Conservation (phyloP, 2,329 filamentous ascomycete genomes). For the Colletotrichum paranaense region DNA sequence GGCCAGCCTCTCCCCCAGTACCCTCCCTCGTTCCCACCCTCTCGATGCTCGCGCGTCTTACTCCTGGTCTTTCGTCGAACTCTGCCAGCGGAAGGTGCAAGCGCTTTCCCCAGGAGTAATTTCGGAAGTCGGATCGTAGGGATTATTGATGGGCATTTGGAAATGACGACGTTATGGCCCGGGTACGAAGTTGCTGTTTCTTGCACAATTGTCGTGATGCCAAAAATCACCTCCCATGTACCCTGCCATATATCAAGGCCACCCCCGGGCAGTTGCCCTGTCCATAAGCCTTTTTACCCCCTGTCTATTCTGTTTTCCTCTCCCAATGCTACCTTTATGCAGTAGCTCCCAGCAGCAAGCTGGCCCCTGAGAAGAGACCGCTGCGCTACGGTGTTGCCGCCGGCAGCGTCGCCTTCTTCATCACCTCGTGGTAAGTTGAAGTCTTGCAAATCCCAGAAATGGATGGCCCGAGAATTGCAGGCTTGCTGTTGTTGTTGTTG, state of each 20-base stretch:
- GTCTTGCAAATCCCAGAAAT: neutral
- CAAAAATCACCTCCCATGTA: constrained; percentile 1
- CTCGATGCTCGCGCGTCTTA: neutral
- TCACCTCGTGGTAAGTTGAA: constrained; percentile 18
- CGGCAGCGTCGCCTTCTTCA: constrained; percentile 26
- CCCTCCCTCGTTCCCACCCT: neutral
- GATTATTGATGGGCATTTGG: neutral
- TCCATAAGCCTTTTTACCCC: neutral
- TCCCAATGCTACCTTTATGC: constrained; percentile 16
- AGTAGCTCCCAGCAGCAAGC: constrained; percentile 6
- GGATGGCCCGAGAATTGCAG: neutral
- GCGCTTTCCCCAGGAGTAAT: constrained; percentile 29
- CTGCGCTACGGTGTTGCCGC: constrained; percentile 18
- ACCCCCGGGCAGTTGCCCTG: neutral
- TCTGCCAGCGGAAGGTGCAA: constrained; percentile 24
- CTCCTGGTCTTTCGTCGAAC: constrained; percentile 1
- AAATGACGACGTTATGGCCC: constrained; percentile 23
- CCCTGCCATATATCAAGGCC: neutral
- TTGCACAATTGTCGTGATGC: constrained; percentile 8
- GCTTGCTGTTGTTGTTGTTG: neutral
- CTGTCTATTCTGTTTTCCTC: neutral
- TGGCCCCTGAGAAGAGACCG: neutral
- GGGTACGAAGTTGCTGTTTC: neutral
- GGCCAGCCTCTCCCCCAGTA: constrained; percentile 8
- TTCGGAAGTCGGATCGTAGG: constrained; percentile 29